phyloP scores from a whole-genome alignment of 805 yeast genomes.

The Spathaspora passalidarum region DNA sequence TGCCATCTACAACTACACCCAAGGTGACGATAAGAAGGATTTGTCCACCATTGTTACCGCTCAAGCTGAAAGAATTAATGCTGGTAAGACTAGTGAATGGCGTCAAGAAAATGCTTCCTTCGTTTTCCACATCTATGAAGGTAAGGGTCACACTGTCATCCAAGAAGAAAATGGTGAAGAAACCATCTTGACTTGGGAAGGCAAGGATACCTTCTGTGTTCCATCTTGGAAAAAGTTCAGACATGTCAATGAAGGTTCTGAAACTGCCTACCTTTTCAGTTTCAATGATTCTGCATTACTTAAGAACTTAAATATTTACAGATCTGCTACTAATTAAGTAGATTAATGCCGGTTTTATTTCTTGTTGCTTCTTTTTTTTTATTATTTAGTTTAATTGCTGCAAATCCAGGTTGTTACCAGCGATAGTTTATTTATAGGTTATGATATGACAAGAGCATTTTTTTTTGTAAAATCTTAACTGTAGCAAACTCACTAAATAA shows the following conservation, averaged over 20 bases:
- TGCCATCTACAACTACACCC: slow-evolving; percentile 9
- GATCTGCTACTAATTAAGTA: slow-evolving; percentile 4
- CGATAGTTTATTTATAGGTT: not conserved
- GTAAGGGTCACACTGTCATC: slow-evolving; percentile 9
- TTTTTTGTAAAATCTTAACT: not conserved
- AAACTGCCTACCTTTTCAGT: slow-evolving; percentile 10
- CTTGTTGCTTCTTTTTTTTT: not conserved
- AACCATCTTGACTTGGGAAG: slow-evolving; percentile 8
- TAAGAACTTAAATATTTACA: slow-evolving; percentile 10
- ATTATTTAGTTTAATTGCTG: not conserved
- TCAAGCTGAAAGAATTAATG: slow-evolving; percentile 10
- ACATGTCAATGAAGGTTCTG: slow-evolving; percentile 11
- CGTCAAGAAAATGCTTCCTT: slow-evolving; percentile 12
- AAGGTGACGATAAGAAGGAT: not conserved
- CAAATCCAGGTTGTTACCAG: not conserved
- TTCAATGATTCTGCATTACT: slow-evolving; percentile 13
- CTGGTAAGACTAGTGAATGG: slow-evolving; percentile 5
- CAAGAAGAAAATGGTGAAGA: slow-evolving; percentile 8
- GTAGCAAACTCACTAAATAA: too few species aligned
- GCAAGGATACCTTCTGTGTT: slow-evolving; percentile 11
- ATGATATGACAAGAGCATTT: not conserved
- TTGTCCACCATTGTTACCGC: slow-evolving; percentile 10
- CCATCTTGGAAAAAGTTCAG: slow-evolving; percentile 10
- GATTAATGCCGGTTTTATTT: not conserved
- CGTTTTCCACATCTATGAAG: slow-evolving; percentile 10